Base-by-base conservation (phyloP, 352 stramenopile genomes). In the Pseudoperonospora humuli region DNA sequence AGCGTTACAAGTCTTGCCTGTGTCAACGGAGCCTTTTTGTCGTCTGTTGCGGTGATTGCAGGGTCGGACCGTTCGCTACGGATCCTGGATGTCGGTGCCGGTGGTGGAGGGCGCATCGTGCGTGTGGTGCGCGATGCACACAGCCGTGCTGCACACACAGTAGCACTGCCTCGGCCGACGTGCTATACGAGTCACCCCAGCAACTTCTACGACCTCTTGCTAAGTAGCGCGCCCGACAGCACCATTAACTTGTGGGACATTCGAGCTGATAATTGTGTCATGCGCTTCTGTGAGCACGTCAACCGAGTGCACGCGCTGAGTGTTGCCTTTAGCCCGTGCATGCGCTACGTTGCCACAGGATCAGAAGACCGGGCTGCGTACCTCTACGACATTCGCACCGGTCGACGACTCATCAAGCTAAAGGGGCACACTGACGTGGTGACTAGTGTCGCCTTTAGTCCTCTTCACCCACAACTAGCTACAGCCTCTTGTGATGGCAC, bases 331-430 rank as follows among this genome's bases (percentile, higher is more conserved):
- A 93, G 76, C n/a, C n/a, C n/a, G n/a, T n/a, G n/a, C n/a, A n/a
- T n/a, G n/a, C 78, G 86, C 13, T 95, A 93, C 54, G 63, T 95
- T 15, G 82, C 83, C 5, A 88, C 75, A 2, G 86, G 86, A 26
- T 94, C 77, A 1, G 84, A 95, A 58, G 86, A 95, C 73, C n/a
- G 85, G 3, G 48, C 61, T 6, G 61, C 67, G 8, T 93, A n/a
- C n/a, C n/a, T 95, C 32, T 95, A 95, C 62, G 85, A 96, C 45
- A 66, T 95, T 37, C 80, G 82, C 37, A 93, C 64, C 13, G 70
- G 80, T 1, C 55, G 78, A 2, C 67, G 54, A 18, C 45, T 91
- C 5, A 59, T 61, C 35, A 83, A 77, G 49, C 64, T 92, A 5
- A 44, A 58, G 0, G 68, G 75, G 2, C 81, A 95, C 55, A 73